Percentiles rank a stretch among this genome's conserved stretches.
Conservation (phyloP, 2,329 filamentous ascomycete genomes). For the Ophiostoma tasmaniense region DNA sequence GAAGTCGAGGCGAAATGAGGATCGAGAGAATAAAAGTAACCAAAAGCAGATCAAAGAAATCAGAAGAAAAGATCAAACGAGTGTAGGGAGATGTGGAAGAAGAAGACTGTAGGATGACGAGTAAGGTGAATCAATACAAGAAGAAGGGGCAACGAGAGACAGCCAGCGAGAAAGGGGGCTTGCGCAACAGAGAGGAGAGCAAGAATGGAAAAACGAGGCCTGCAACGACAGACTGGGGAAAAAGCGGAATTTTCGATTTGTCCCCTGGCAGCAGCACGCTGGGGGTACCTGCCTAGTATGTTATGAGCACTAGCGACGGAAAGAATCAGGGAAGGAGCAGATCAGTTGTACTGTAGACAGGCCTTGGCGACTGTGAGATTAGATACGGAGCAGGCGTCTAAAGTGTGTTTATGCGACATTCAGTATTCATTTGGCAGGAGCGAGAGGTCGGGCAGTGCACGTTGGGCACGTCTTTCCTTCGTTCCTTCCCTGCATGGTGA, state of each 20-base stretch:
- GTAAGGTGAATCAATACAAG: neutral
- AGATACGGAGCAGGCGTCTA: neutral
- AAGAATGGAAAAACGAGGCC: neutral
- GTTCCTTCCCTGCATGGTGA: neutral
- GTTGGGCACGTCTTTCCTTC: neutral
- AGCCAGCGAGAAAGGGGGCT: slow-evolving; percentile 1
- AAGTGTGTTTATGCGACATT: too few species aligned
- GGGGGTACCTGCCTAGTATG: neutral
- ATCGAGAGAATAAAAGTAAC: neutral
- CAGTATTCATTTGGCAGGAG: neutral
- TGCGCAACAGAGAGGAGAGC: neutral
- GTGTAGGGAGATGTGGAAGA: neutral
- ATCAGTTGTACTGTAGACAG: neutral
- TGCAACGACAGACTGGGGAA: slow-evolving; percentile 8
- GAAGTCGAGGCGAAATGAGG: neutral
- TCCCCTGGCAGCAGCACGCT: neutral
- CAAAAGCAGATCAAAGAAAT: neutral
- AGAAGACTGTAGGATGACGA: neutral
- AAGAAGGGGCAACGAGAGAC: neutral
- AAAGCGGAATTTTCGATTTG: slow-evolving; percentile 2
- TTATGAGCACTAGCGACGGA: neutral
- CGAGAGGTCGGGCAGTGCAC: neutral
- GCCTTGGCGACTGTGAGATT: neutral
- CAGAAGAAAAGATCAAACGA: slow-evolving; percentile 2
- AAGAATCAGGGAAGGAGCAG: neutral